phyloP scores from a whole-genome alignment of 805 yeast species.

The Metschnikowia gruessii region DNA sequence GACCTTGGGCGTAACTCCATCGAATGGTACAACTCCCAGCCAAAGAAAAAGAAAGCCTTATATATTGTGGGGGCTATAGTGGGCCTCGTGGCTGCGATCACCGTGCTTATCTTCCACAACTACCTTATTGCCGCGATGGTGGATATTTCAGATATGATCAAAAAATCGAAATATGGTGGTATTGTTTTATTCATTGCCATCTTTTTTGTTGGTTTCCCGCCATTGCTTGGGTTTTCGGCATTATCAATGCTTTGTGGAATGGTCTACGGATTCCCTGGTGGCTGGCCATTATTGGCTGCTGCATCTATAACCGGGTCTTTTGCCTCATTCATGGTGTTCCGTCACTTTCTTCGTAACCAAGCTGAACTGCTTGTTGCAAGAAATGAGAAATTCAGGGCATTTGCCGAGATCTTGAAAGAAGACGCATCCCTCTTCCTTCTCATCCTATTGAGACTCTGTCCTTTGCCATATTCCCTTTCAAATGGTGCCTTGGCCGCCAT shows the following conservation, averaged over 20 bases:
- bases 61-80: slow-evolving; percentile 18
- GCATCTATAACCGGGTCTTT: slow-evolving; percentile 75
- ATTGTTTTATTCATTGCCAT: slow-evolving; percentile 50
- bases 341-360: slow-evolving; percentile 52
- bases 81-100: slow-evolving; percentile 19
- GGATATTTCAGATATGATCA: slow-evolving; percentile 45
- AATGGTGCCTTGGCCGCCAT: slow-evolving; percentile 91
- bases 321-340: slow-evolving; percentile 66
- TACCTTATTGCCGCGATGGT: slow-evolving; percentile 38
- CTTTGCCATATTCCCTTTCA: slow-evolving; percentile 87
- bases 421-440: slow-evolving; percentile 61
- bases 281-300: slow-evolving; percentile 72
- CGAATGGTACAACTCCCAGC: slow-evolving; percentile 22
- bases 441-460: slow-evolving; percentile 77
- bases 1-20: slow-evolving; percentile 6
- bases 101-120: slow-evolving; percentile 35
- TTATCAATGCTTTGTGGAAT: slow-evolving; percentile 69
- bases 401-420: slow-evolving; percentile 70
- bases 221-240: slow-evolving; percentile 77
- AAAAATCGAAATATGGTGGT: slow-evolving; percentile 38
- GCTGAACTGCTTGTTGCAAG: slow-evolving; percentile 60
- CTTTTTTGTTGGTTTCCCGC: slow-evolving; percentile 81
- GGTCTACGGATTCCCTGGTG: slow-evolving; percentile 74
- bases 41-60: slow-evolving; percentile 12
- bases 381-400: slow-evolving; percentile 67